Conservation (phyloP, 2,329 filamentous ascomycete genomes). For the Ustulina deusta region DNA sequence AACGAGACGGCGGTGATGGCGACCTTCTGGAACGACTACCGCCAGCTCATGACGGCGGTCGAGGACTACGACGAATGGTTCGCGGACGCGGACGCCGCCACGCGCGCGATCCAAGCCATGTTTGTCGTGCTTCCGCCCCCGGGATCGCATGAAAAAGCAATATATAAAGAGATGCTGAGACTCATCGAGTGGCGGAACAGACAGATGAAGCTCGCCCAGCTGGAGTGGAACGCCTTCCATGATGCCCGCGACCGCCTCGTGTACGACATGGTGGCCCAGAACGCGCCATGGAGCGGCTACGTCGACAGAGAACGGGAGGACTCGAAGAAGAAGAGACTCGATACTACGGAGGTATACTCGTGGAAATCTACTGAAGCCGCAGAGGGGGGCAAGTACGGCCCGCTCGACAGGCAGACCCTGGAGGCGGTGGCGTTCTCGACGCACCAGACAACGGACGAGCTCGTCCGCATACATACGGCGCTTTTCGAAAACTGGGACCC, state of each 20-base stretch:
- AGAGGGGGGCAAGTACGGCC: too few species aligned
- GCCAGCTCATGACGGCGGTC: conserved; percentile 12
- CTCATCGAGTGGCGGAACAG: conserved; percentile 1
- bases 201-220: neutral
- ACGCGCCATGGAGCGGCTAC: neutral
- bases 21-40: conserved; percentile 29
- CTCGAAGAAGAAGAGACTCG: neutral
- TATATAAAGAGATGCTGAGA: neutral
- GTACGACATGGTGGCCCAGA: conserved; percentile 7
- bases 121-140: neutral
- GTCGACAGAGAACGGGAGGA: neutral
- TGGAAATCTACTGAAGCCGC: too few species aligned
- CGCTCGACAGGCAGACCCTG: conserved; percentile 1
- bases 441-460: conserved; percentile 14
- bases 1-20: conserved; percentile 13
- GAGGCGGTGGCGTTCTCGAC: conserved; percentile 8
- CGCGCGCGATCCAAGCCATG: conserved; percentile 22
- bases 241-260: conserved; percentile 12
- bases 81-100: conserved; percentile 22
- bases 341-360: neutral
- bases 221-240: conserved; percentile 13
- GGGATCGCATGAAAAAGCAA: neutral
- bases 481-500: conserved; percentile 21
- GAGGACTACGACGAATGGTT: conserved; percentile 33
- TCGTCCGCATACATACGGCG: conserved; percentile 13